Evolutionary conservation across 2,329 filamentous ascomycete genomes (phyloP), one percentile per base, ranked within the genome.

Genomic region (Didymella arachidicola): DNA sequence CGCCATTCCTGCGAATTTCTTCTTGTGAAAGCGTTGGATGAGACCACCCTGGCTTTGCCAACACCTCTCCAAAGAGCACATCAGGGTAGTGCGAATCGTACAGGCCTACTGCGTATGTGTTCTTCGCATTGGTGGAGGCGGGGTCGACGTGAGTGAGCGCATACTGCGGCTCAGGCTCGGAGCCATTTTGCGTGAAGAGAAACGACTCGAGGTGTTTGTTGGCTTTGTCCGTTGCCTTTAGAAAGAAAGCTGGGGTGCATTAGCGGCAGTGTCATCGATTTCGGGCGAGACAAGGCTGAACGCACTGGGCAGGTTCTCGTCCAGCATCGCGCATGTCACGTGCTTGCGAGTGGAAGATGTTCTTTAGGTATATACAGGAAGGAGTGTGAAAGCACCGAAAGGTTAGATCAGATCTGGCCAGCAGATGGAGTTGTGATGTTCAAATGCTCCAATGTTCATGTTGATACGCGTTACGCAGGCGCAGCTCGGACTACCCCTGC

Each of bases 301-400:
- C 56, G 38, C 68, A 85, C 84, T 92, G 55, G 93, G 93, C n/a
- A 97, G 86, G 77, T 93, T 96, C 77, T 96, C 92, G 87, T 97
- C 93, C 70, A 96, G 85, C 93, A 97, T 97, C 57, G 68, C 63
- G 63, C 70, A 73, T 71, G 25, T 43, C 45, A 54, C 51, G 57
- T 47, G 57, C 26, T 38, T 29, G 12, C 19, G 34, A n/a, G 14
- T 16, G 19, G 12, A 30, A 36, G 30, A 29, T 22, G 32, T 19
- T 18, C 4, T 12, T 32, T 32, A 4, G n/a, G 34, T 53, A 27
- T 44, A n/a, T 49, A n/a, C 26, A 7, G 41, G 14, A 43, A 16
- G 2, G 25, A 43, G 41, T 27, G 22, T 27, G 12, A 27, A 16
- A 27, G 25, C 25, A 41, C 22, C 22, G 18, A 22, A 34, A 32